phyloP scores from a whole-genome alignment of 208 protist genomes.

The Tritrichomonas musculus region DNA sequence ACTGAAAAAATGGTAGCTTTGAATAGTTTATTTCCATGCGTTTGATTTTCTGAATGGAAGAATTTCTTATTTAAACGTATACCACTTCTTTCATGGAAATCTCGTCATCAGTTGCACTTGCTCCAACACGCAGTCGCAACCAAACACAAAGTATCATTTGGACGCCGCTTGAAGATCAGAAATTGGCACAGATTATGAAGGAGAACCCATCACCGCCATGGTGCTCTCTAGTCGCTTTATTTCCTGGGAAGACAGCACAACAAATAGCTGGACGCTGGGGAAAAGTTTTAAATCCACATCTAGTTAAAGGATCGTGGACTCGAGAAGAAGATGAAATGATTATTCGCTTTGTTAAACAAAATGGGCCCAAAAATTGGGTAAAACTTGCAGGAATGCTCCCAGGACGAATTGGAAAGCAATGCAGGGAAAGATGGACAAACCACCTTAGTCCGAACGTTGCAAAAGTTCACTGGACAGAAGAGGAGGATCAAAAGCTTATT shows the following conservation, averaged over 20 bases:
- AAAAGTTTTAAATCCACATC: not conserved
- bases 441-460: constrained; percentile 34
- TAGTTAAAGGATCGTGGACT: constrained; percentile 32
- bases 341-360: constrained; percentile 33
- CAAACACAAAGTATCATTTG: not conserved
- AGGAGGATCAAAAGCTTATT: constrained; percentile 42
- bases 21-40: not conserved
- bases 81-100: not conserved
- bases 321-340: constrained; percentile 28
- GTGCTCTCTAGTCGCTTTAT: not conserved
- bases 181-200: not conserved
- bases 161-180: not conserved
- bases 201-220: not conserved
- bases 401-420: constrained; percentile 23
- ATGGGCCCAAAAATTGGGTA: constrained; percentile 48
- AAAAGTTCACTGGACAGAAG: constrained; percentile 47
- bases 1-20: too few species aligned
- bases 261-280: not conserved
- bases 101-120: not conserved
- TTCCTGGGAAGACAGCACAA: constrained; percentile 6
- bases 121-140: not conserved
- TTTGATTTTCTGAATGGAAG: not conserved
- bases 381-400: not conserved
- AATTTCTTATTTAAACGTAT: constrained; percentile 30
- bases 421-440: constrained; percentile 26